Evolutionary conservation across 140 eudicot genomes (phyloP).

Genomic region (Senecio squalidus): DNA sequence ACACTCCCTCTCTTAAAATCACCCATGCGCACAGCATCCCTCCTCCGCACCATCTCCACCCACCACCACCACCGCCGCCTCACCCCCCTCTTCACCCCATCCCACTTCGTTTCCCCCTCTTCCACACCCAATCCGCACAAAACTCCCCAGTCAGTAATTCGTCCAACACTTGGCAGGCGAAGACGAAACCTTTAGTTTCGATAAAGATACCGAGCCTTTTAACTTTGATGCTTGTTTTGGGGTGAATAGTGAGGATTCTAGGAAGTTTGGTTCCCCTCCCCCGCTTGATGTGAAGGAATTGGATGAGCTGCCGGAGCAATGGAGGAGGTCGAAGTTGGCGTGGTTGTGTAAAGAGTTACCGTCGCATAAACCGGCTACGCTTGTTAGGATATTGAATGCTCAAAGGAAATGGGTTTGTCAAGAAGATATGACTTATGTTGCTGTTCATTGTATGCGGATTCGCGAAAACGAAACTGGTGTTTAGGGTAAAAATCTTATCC

Average conservation of each 20-base stretch:
- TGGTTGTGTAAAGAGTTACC: constrained; percentile 96
- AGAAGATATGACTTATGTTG: constrained; percentile 69
- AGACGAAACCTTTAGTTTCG: constrained; percentile 21
- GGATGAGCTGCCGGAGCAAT: constrained; percentile 84
- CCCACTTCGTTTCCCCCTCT: constrained; percentile 3
- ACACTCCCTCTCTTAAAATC: constrained; percentile 15
- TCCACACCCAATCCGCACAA: background rate
- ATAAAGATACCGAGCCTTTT: constrained; percentile 31
- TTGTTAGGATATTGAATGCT: constrained; percentile 59
- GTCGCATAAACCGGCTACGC: constrained; percentile 52
- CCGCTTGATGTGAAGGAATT: constrained; percentile 59
- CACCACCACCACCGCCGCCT: constrained; percentile 22
- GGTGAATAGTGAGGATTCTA: constrained; percentile 16
- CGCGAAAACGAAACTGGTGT: constrained; percentile 83
- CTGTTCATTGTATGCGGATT: constrained; percentile 81
- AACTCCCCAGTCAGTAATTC: constrained; percentile 29
- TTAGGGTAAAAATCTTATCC: constrained; percentile 47
- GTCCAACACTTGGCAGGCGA: constrained; percentile 49
- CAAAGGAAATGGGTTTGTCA: constrained; percentile 83
- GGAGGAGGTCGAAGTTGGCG: constrained; percentile 86
- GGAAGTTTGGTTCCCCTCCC: constrained; percentile 21
- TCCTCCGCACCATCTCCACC: constrained; percentile 18
- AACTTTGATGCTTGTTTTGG: constrained; percentile 49
- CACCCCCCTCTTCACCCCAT: constrained; percentile 15
- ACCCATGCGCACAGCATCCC: constrained; percentile 40